These are phyloP conservation scores for Tulasnella sp. DNA, from an alignment of 768 basidiomycete genomes.

Conservation along the genomic window DNA sequence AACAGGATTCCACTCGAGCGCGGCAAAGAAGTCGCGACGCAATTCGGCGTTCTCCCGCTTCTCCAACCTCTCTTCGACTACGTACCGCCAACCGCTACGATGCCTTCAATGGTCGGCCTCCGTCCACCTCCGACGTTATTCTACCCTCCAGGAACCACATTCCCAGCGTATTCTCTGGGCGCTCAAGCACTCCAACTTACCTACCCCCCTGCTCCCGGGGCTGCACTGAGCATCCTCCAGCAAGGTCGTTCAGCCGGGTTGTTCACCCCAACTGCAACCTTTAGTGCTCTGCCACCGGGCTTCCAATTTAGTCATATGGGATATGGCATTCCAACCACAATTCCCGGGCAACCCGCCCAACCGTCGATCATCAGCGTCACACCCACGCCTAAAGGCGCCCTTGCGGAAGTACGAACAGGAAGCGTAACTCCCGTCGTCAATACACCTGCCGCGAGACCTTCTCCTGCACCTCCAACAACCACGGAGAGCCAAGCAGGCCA, in stretches of 20 bases:
- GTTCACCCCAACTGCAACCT: conserved; percentile 30
- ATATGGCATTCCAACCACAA: conserved; percentile 27
- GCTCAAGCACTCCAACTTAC: conserved; percentile 26
- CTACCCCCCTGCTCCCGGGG: conserved; percentile 30
- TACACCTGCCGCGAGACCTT: neutral
- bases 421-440: neutral
- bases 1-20: conserved; percentile 93
- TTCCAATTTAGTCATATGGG: conserved; percentile 26
- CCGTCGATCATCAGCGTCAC: conserved; percentile 13
- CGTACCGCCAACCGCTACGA: conserved; percentile 72
- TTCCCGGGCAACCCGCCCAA: conserved; percentile 2
- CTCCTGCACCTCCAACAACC: neutral
- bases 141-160: conserved; percentile 5
- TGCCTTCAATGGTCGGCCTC: conserved; percentile 64
- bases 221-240: conserved; percentile 31
- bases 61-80: conserved; percentile 93
- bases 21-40: conserved; percentile 88
- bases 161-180: conserved; percentile 24
- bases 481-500: conserved; percentile 25
- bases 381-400: conserved; percentile 1
- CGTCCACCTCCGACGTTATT: conserved; percentile 25
- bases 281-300: conserved; percentile 27
- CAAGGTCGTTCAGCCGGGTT: conserved; percentile 29
- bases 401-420: neutral
- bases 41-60: conserved; percentile 88